Conservation (phyloP, 148 eudicot genomes). For the Drosera capensis region DNA sequence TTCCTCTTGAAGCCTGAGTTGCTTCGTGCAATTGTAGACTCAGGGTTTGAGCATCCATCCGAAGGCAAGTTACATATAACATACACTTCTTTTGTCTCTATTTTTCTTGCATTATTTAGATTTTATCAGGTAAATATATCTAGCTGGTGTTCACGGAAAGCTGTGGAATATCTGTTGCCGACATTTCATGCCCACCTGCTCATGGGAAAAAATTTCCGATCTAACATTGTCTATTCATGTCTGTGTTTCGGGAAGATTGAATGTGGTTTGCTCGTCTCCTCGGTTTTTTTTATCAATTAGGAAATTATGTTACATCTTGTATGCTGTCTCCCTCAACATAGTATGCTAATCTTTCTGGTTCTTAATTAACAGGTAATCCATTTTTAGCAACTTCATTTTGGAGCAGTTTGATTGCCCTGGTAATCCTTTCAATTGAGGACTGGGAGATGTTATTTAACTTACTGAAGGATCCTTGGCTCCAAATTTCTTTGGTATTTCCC, state of each 20-base stretch:
- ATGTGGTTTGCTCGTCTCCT: too few relatives aligned
- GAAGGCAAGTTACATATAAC: constrained; percentile 31
- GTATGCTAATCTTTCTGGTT: not conserved
- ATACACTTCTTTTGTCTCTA: not conserved
- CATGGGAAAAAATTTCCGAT: too few relatives aligned
- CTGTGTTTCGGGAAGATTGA: too few relatives aligned
- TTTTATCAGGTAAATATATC: too few relatives aligned
- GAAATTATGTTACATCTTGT: too few relatives aligned
- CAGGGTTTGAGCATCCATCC: constrained; percentile 61
- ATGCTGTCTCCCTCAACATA: too few relatives aligned
- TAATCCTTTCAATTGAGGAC: constrained; percentile 38
- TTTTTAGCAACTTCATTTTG: constrained; percentile 23
- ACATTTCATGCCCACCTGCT: too few relatives aligned
- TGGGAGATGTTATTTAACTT: constrained; percentile 26
- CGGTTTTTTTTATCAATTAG: too few relatives aligned
- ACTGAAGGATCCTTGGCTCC: constrained; percentile 45
- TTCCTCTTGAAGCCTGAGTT: constrained; percentile 59
- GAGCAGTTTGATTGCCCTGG: constrained; percentile 30
- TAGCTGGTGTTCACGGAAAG: too few relatives aligned
- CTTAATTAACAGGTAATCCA: constrained; percentile 37
- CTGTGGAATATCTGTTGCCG: too few relatives aligned
- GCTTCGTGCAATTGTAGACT: constrained; percentile 55
- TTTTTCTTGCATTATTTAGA: not conserved
- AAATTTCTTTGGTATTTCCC: constrained; percentile 47
- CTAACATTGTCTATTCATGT: too few relatives aligned